These are phyloP conservation scores for Ustilago bromivora DNA, from an alignment of 1,284 basidiomycete species.

Conservation along the genomic window DNA sequence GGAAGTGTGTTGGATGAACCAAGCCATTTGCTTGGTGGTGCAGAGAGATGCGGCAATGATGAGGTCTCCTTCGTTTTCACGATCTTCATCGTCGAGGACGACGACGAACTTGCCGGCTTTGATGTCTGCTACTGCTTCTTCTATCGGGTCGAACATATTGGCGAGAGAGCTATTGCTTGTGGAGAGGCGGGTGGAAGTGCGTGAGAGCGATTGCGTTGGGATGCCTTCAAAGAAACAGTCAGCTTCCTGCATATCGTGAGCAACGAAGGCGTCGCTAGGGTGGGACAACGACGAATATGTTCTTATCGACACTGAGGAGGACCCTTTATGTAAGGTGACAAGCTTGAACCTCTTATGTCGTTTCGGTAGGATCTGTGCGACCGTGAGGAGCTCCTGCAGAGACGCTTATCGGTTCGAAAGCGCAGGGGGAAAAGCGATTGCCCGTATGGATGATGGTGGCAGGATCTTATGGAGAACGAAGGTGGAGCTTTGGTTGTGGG, in stretches of 20 bases:
- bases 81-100: conserved; percentile 68
- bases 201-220: not conserved
- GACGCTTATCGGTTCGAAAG: not conserved
- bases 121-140: conserved; percentile 57
- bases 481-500: not conserved
- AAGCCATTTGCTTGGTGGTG: conserved; percentile 97
- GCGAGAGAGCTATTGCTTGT: not conserved
- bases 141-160: conserved; percentile 61
- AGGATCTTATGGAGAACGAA: not conserved
- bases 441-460: not conserved
- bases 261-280: no score
- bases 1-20: conserved; percentile 89
- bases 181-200: not conserved
- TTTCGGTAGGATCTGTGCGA: no score
- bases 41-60: conserved; percentile 70
- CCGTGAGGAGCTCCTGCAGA: not conserved
- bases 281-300: no score
- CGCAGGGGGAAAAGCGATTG: not conserved
- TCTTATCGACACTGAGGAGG: not conserved
- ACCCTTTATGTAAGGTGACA: no score
- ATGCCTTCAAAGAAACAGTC: no score
- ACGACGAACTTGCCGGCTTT: conserved; percentile 63
- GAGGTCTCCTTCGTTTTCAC: conserved; percentile 69
- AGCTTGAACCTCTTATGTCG: no score
- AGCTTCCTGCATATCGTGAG: no score